These are phyloP conservation scores for Metschnikowia amazonensis DNA, from an alignment of 805 yeast genomes.

Conservation along the genomic window DNA sequence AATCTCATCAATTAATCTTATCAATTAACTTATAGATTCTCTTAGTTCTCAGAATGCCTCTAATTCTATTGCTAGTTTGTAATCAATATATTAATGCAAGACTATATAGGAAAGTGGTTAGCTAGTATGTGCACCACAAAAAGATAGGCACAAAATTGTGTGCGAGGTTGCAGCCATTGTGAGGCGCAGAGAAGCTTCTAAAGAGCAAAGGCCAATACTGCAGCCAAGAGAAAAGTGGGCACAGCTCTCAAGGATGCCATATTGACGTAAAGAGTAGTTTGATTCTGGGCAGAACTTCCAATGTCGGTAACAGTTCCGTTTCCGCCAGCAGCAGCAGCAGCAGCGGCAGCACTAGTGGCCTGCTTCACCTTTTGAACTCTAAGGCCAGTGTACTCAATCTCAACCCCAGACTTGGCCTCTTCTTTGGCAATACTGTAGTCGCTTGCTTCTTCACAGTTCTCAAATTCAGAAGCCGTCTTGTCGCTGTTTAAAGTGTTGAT, in stretches of 20 bases:
- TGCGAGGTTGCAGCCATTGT: not conserved
- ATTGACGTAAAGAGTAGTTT: not conserved
- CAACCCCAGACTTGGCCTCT: not conserved
- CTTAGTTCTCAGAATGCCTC: too few species aligned
- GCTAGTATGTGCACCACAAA: not conserved
- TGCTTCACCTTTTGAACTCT: slow-evolving; percentile 1
- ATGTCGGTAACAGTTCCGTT: not conserved
- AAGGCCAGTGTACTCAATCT: not conserved
- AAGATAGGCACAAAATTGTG: not conserved
- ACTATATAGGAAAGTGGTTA: not conserved
- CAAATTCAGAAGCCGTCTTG: not conserved
- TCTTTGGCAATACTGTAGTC: not conserved
- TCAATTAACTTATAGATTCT: too few species aligned
- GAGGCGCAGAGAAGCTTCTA: not conserved
- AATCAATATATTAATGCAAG: not conserved
- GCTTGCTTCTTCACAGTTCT: not conserved
- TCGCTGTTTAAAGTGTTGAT: not conserved
- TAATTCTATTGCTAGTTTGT: not conserved
- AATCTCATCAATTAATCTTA: too few species aligned
- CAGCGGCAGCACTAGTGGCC: not conserved
- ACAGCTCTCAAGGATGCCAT: not conserved
- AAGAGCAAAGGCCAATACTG: not conserved
- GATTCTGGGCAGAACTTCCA: not conserved
- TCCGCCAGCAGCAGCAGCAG: not conserved
- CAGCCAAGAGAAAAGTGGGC: not conserved